Evolutionary conservation across 228 moss, liverwort and hornwort species (phyloP).

Genomic region (Sphagnum fallax): DNA sequence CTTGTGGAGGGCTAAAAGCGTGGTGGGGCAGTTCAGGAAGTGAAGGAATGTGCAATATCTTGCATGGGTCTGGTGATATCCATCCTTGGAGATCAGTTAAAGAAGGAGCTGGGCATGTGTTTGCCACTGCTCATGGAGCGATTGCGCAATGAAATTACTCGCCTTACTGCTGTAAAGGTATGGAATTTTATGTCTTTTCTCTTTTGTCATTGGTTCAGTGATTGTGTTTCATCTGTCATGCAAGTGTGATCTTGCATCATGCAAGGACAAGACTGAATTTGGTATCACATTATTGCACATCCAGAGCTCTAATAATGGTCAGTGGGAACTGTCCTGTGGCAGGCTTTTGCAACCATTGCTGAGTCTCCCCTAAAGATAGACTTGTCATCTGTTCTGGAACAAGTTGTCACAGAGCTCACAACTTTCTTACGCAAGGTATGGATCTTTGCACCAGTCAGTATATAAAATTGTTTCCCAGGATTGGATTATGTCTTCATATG

Average conservation of each 20-base stretch:
- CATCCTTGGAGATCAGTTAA: constrained; percentile 92
- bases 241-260: too few species aligned
- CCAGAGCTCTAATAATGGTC: too few species aligned
- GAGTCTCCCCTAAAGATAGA: constrained; percentile 96
- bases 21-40: constrained; percentile 57
- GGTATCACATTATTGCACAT: background rate
- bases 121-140: constrained; percentile 88
- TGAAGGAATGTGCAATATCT: constrained; percentile 98
- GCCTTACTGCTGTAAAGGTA: constrained; percentile 98
- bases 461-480: too few species aligned
- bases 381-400: constrained; percentile 93
- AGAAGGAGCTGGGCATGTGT: constrained; percentile 87
- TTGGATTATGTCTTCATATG: background rate
- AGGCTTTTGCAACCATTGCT: constrained; percentile 99
- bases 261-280: too few species aligned
- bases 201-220: background rate
- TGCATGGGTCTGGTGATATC: constrained; percentile 99
- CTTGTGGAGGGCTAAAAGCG: constrained; percentile 2
- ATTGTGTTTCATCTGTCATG: background rate
- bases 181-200: background rate
- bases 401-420: constrained; percentile 93
- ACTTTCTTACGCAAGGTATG: constrained; percentile 95
- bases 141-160: constrained; percentile 96
- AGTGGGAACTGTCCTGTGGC: constrained; percentile 1
- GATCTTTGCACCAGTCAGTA: background rate